These are phyloP conservation scores for Candida railenensis DNA, from an alignment of 805 yeast species.

Conservation along the genomic window DNA sequence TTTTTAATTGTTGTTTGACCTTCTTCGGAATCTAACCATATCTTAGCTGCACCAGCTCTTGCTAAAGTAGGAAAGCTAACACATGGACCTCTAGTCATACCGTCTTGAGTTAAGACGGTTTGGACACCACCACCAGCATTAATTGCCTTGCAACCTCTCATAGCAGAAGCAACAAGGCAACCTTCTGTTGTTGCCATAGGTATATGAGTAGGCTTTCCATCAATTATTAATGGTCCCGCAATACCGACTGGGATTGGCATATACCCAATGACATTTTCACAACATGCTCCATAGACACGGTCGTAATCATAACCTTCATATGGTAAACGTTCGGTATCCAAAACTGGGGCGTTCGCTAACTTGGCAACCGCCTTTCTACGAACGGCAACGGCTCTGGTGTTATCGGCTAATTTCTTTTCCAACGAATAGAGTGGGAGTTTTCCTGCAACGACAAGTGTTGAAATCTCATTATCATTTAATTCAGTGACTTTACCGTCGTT, in stretches of 20 bases:
- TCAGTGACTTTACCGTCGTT: slow-evolving; percentile 70
- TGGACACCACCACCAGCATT: slow-evolving; percentile 96
- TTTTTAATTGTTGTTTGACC: slow-evolving; percentile 80
- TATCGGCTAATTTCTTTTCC: slow-evolving; percentile 87
- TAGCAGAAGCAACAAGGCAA: slow-evolving; percentile 95
- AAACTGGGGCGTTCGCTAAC: slow-evolving; percentile 76
- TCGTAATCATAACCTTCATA: slow-evolving; percentile 84
- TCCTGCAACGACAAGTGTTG: slow-evolving; percentile 66
- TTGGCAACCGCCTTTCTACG: slow-evolving; percentile 92
- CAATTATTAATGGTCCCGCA: slow-evolving; percentile 94
- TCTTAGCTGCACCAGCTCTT: slow-evolving; percentile 92
- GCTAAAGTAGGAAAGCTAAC: slow-evolving; percentile 79
- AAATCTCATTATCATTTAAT: slow-evolving; percentile 72
- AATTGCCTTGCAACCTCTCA: slow-evolving; percentile 98
- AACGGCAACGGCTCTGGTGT: slow-evolving; percentile 87
- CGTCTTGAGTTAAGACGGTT: slow-evolving; percentile 90
- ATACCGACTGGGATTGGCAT: slow-evolving; percentile 97
- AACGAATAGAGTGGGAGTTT: slow-evolving; percentile 90
- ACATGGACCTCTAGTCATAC: slow-evolving; percentile 99
- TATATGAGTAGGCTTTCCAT: slow-evolving; percentile 82
- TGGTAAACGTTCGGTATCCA: slow-evolving; percentile 73
- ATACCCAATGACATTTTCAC: slow-evolving; percentile 97
- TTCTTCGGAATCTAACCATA: slow-evolving; percentile 94
- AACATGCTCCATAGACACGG: slow-evolving; percentile 97
- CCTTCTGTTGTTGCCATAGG: slow-evolving; percentile 99